Evolutionary conservation across 306 rosid species (phyloP), one percentile per base, ranked within the genome.

Genomic region (Psophocarpus tetragonolobus): DNA sequence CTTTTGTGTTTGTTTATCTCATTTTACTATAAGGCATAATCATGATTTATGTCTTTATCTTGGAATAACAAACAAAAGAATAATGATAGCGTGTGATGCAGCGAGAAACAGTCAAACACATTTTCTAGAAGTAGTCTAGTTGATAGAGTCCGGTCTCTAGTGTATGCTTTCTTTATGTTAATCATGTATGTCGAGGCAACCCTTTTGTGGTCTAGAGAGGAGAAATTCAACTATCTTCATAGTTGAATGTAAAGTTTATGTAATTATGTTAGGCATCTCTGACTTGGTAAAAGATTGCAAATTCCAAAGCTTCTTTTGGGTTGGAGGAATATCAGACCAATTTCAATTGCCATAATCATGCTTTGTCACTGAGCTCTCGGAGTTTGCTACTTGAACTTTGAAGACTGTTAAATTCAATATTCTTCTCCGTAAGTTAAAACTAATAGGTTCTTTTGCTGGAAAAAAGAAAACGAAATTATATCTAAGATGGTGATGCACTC

Each of bases 281-380:
- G 89, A 82, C 86, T 75, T 71, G 73, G 83, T 79, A 79, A 82
- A 76, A 64, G 75, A 36, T 65, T 79, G 29, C 53, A 79, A 56
- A 75, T 79, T 79, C 75, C 70, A 82, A 64, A 53, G 82, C 48
- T 56, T 63, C 48, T 80, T 76, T 85, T 81, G 47, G 54, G 76
- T 42, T 62, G 53, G 30, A 50, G 77, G 74, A 57, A 68, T 44
- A 81, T 81, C 79, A 85, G 73, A 69, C 72, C 73, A 36, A 24
- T 67, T 17, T 56, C 33, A 14, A 2, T 71, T 41, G 64, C 26
- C 74, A 66, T 17, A 17, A 45, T 73, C 80, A 41, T 64, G 47
- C 63, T 45, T 66, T 56, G 80, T 24, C 76, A 56, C 39, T 56
- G 17, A 24, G 39, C 15, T 14, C 56, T 56, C 32, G 41, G 38